These are phyloP conservation scores for Termitomyces sp. DNA, from an alignment of 1,284 basidiomycete genomes.

Conservation along the genomic window DNA sequence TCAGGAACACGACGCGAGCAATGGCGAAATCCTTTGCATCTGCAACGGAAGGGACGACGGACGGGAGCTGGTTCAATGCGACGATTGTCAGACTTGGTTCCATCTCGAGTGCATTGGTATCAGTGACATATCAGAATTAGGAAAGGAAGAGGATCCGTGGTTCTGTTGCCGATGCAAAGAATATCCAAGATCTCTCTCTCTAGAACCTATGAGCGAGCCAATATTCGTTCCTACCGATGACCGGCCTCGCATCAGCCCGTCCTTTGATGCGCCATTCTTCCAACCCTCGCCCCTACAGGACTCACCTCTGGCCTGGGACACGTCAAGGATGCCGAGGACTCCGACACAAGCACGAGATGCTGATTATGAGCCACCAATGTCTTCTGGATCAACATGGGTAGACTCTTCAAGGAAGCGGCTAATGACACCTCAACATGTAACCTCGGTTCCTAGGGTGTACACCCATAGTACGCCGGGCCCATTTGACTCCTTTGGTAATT, in stretches of 20 bases:
- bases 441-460: conserved; percentile 42
- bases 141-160: conserved; percentile 71
- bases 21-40: conserved; percentile 56
- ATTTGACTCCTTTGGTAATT: conserved; percentile 29
- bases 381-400: conserved; percentile 44
- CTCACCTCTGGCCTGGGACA: conserved; percentile 44
- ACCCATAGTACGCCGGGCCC: conserved; percentile 33
- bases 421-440: conserved; percentile 43
- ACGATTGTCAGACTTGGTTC: conserved; percentile 71
- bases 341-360: conserved; percentile 32
- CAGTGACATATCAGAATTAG: conserved; percentile 53
- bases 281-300: conserved; percentile 41
- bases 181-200: conserved; percentile 30
- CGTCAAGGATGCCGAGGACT: conserved; percentile 35
- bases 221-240: conserved; percentile 62
- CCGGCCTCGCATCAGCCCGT: conserved; percentile 30
- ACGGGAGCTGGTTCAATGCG: conserved; percentile 70
- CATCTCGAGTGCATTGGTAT: conserved; percentile 74
- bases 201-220: conserved; percentile 43
- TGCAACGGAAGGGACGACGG: conserved; percentile 63
- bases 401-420: conserved; percentile 40
- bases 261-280: conserved; percentile 51
- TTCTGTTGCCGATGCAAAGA: conserved; percentile 54
- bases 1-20: conserved; percentile 31
- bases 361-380: conserved; percentile 27